Conservation (phyloP, 2,329 filamentous ascomycete species). For the Fusarium albidum region DNA sequence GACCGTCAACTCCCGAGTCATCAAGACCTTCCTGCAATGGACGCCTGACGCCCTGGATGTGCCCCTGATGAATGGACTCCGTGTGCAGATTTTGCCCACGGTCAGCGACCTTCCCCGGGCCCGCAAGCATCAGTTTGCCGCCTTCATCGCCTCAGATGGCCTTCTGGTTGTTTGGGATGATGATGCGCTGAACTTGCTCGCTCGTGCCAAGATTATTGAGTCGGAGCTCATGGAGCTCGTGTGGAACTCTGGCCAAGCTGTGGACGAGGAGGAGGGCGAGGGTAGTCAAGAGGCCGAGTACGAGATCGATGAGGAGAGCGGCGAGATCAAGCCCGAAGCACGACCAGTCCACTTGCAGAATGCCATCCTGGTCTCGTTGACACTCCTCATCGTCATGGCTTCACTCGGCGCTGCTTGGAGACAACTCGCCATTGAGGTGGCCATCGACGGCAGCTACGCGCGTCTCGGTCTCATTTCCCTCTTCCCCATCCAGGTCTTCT, state of each 20-base stretch:
- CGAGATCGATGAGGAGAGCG: slow-evolving; percentile 77
- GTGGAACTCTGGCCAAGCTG: slow-evolving; percentile 68
- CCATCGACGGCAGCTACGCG: slow-evolving; percentile 68
- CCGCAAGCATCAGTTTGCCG: slow-evolving; percentile 81
- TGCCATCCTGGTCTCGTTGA: slow-evolving; percentile 71
- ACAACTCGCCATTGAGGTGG: slow-evolving; percentile 72
- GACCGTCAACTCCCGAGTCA: slow-evolving; percentile 82
- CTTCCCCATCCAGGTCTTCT: slow-evolving; percentile 78
- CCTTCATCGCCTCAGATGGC: slow-evolving; percentile 76
- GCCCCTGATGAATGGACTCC: slow-evolving; percentile 78
- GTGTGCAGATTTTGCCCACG: slow-evolving; percentile 77
- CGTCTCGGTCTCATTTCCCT: slow-evolving; percentile 72
- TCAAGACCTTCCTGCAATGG: slow-evolving; percentile 80
- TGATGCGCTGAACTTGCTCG: slow-evolving; percentile 74
- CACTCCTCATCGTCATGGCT: slow-evolving; percentile 69
- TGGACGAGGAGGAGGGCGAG: slow-evolving; percentile 59
- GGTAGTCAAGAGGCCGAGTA: slow-evolving; percentile 59
- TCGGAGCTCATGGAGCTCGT: slow-evolving; percentile 80
- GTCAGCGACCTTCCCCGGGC: slow-evolving; percentile 75
- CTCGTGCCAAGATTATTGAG: slow-evolving; percentile 76
- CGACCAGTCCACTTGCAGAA: slow-evolving; percentile 76
- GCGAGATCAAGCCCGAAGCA: slow-evolving; percentile 69
- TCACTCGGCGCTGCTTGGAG: slow-evolving; percentile 76
- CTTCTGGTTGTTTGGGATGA: slow-evolving; percentile 85
- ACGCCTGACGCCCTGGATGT: slow-evolving; percentile 78